These are phyloP conservation scores for Apiotrichum laibachii DNA, from an alignment of 1,284 basidiomycete species.

Conservation along the genomic window DNA sequence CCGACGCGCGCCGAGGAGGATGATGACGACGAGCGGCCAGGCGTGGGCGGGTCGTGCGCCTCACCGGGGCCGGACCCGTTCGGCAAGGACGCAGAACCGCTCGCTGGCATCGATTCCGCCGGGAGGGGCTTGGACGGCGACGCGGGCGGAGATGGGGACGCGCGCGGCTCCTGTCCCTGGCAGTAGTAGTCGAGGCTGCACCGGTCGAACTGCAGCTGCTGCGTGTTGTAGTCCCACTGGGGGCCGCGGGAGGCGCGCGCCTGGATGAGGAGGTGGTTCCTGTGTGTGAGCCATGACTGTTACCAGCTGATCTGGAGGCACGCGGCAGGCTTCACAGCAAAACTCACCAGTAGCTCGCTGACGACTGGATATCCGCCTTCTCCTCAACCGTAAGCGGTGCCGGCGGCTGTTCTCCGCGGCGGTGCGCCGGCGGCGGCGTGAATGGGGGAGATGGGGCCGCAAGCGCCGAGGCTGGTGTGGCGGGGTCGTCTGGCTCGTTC, in stretches of 20 bases:
- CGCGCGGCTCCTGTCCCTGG: constrained; percentile 22
- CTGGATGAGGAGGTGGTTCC: constrained; percentile 49
- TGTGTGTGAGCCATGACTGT: constrained; percentile 10
- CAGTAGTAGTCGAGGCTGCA: constrained; percentile 40
- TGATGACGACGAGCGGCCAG: not conserved
- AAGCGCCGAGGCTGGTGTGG: not conserved
- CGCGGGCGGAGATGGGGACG: too few relatives aligned
- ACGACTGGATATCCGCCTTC: constrained; percentile 10
- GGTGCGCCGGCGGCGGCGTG: not conserved
- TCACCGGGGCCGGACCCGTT: not conserved
- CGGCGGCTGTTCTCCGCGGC: constrained; percentile 15
- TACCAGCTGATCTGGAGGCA: not conserved
- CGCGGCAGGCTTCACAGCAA: constrained; percentile 3
- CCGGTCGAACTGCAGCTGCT: constrained; percentile 42
- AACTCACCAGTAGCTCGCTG: constrained; percentile 21
- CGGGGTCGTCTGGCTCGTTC: constrained; percentile 7
- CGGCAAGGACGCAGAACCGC: not conserved
- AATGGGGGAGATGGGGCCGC: not conserved
- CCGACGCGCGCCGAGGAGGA: not conserved
- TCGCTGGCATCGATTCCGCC: not conserved
- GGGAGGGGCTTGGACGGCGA: too few relatives aligned
- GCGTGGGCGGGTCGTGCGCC: not conserved
- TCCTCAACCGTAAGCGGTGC: constrained; percentile 8
- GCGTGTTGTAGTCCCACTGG: constrained; percentile 51
- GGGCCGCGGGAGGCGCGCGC: constrained; percentile 47